A percentile compares a stretch with the other conserved stretches of the same genome.
Evolutionary conservation across 805 yeast genomes (phyloP).

Genomic region (Zygoascus biomembranicola): DNA sequence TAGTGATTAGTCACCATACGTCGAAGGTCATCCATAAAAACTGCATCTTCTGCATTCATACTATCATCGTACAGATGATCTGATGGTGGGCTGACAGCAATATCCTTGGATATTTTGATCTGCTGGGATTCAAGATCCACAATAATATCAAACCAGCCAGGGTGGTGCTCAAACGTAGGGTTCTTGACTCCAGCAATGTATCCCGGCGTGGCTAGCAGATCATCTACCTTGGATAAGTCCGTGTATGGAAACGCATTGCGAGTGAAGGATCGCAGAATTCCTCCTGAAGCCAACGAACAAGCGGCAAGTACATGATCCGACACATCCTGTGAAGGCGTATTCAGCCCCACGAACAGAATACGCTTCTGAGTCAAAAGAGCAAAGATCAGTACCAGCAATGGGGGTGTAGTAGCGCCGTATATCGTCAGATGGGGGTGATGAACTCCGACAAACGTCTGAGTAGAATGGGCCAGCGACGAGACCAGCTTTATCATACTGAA

Average conservation of each 20-base stretch:
- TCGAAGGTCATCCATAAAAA: conserved; percentile 21
- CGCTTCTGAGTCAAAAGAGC: conserved; percentile 47
- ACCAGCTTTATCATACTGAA: conserved; percentile 21
- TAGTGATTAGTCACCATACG: conserved; percentile 23
- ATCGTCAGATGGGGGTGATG: conserved; percentile 42
- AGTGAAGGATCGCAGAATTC: conserved; percentile 41
- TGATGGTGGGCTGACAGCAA: conserved; percentile 2
- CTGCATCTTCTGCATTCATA: conserved; percentile 13
- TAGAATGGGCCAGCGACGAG: conserved; percentile 20
- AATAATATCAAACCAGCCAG: conserved; percentile 47
- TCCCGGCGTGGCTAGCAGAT: conserved; percentile 40
- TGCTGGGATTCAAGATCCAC: conserved; percentile 42
- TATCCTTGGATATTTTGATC: conserved; percentile 24
- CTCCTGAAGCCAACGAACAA: conserved; percentile 45
- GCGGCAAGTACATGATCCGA: conserved; percentile 43
- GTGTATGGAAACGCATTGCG: conserved; percentile 48
- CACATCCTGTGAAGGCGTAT: conserved; percentile 42
- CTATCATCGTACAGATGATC: background rate
- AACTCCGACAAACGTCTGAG: conserved; percentile 15
- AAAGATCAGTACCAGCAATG: conserved; percentile 42
- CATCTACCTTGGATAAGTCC: conserved; percentile 46
- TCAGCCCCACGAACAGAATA: conserved; percentile 42
- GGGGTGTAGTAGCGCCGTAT: conserved; percentile 48
- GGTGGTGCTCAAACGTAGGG: conserved; percentile 49
- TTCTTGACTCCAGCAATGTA: conserved; percentile 54